Base-by-base conservation (phyloP, 2,329 filamentous ascomycete species). In the Aplosporella prunicola region DNA sequence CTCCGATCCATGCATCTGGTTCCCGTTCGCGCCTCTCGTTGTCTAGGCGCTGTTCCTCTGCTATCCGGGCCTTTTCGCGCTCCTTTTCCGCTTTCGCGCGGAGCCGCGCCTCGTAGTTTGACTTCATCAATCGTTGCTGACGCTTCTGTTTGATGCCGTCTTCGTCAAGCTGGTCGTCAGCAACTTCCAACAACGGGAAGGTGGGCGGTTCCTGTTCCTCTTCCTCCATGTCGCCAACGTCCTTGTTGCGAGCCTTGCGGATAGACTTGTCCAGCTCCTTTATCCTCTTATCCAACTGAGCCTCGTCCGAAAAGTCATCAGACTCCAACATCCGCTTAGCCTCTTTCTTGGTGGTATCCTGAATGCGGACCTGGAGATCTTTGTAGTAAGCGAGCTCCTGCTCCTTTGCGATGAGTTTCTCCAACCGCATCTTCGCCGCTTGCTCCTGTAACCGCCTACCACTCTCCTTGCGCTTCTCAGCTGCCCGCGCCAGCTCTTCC, bases 11-110 rank as follows among this genome's bases (percentile, higher is more conserved):
- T 32, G 69, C 71, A 39, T 93, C 85, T 9, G 93, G 76, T 52
- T 96, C 75, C 41, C 82, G 87, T 47, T 87, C 80, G 25, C 91
- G 78, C 35, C 80, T 78, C 52, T 95, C 85, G 41, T 80, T 76
- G 55, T 98, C 91, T 1, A 82, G 68, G 4, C 87, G 77, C 49
- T 91, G 81, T 48, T 89, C 82, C 55, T 95, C 87, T 29, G 79
- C 85, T 43, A 81, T 58, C 5, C 91, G 76, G 0, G 85, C 85
- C 60, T 86, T 91, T 52, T 96, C 91, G 2, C 80, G 81, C 52
- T 94, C 88, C 59, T 96, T 98, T 56, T 98, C 91, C 0, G 82
- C 83, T 63, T 95, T 96, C 23, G 91, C 88, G n/a, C 91, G 78
- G 16, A 83, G 83, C 11, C 91, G 76, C 4, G 91, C 91, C 46